Evolutionary conservation across 805 yeast species (phyloP), one percentile per base, ranked within the genome.

Genomic region (Sugiyamaella mastotermitis): DNA sequence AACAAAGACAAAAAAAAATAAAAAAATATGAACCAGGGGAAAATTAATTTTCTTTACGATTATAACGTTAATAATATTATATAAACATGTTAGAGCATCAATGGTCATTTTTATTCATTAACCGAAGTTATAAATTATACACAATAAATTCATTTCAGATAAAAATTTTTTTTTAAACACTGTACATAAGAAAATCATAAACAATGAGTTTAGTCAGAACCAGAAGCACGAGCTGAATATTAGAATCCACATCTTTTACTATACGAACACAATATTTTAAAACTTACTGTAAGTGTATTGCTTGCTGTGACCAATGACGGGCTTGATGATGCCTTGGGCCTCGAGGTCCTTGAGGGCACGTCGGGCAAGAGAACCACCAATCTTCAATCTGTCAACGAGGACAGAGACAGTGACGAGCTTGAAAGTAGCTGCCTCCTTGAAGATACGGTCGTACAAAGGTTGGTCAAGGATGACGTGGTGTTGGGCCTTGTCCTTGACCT

Each of bases 401-500:
- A 90, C 96, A 55, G 97, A 90, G 60, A 92, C 95, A 50, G 98
- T 87, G 57, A 92, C 94, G 69, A 77, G 87, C 82, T 90, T 90
- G 92, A 82, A 92, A 61, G 96, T 86, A 76, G 97, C 97, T 49
- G 88, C 97, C 67, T 92, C 99, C 84, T 92, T 92, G 75, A 87
- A 70, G 76, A 92, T 84, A 79, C 97, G 86, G 94, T 92, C 98
- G 78, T 83, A 90, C 70, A 90, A 85, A 60, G 92, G 94, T 78
- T 92, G 97, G 73, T 92, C 99, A 64, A 92, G 78, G 70, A 84
- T 76, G 64, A 92, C 88, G 67, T 87, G 80, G 80, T 92, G 98
- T 71, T 85, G 90, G 62, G 98, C 97, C 94, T 84, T 90, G 76
- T 92, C 99, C 88, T 94, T 92, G 72, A 87, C 95, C 82, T 94